Evolutionary conservation across 108 stramenopile species (phyloP), one percentile per base, ranked within the genome.

Genomic region (Ochromonas danica): DNA sequence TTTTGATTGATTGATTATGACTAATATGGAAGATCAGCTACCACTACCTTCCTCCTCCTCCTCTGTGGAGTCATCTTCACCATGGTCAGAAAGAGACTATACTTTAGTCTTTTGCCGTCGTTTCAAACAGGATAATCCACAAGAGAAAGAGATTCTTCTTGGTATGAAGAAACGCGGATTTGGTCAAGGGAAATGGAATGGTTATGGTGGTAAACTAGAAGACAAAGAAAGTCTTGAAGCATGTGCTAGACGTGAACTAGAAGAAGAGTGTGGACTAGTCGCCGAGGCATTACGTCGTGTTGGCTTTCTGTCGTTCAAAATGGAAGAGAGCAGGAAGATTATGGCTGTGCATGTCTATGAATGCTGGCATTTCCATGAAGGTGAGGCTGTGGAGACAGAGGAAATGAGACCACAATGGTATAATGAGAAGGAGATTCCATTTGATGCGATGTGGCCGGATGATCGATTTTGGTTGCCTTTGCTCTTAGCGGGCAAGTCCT

Each of bases 151-250:
- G 72, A 27, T 75, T 67, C 25, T 67, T 6, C 25, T 67, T 6
- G 63, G 63, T 36, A 72, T 85, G 71, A 85, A 85, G 81, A 85
- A 85, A 61, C 81, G 85, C 1, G 85, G 85, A 3, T 82, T 85
- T 45, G 85, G 85, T 1, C 0, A 27, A 10, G 79, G 71, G 65
- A 82, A 81, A 60, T 85, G 36, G 40, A 85, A 85, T 40, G 85
- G 85, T 1, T 85, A 79, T 36, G 85, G 85, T 22, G 85, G 85
- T 60, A 85, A 85, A 61, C 57, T 85, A 10, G 81, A 82, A 22
- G 33, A 17, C 0, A 71, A 71, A 31, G 85, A 85, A 71, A 80
- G 78, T 1, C 10, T 43, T 25, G 27, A 27, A n/a, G 62, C 78
- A 42, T 75, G 41, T 41, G 85, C 85, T 31, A 43, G 28, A 40